Percentiles rank a stretch among this genome's conserved stretches.
Conservation (phyloP, 441 rosid genomes). For the Gossypium davidsonii region DNA sequence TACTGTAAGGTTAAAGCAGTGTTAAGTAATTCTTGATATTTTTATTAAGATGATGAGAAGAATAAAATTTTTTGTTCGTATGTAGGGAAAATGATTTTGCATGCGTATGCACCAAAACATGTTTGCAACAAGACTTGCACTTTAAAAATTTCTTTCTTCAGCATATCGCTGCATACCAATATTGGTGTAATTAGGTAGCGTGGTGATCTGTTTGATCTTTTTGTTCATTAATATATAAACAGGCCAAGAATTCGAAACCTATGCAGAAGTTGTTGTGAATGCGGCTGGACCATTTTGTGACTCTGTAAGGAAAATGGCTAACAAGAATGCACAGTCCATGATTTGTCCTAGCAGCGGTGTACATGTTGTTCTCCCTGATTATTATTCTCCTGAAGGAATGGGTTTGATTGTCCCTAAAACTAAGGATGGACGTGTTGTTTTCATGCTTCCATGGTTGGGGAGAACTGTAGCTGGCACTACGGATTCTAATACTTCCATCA, state of each 20-base stretch:
- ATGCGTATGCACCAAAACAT: background rate
- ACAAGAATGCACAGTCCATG: slow-evolving; percentile 56
- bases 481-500: slow-evolving; percentile 74
- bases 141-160: background rate
- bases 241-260: slow-evolving; percentile 81
- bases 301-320: slow-evolving; percentile 71
- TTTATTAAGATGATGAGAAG: background rate
- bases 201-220: slow-evolving; percentile 1
- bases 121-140: background rate
- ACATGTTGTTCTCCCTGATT: slow-evolving; percentile 86
- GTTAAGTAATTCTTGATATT: background rate
- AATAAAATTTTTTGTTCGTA: background rate
- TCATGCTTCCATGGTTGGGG: slow-evolving; percentile 97
- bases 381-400: slow-evolving; percentile 98
- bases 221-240: background rate
- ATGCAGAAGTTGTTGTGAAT: slow-evolving; percentile 82
- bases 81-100: background rate
- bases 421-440: slow-evolving; percentile 91
- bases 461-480: slow-evolving; percentile 95
- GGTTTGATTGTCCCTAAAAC: slow-evolving; percentile 98
- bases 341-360: slow-evolving; percentile 97
- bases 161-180: background rate
- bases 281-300: slow-evolving; percentile 98
- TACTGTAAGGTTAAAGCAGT: background rate
- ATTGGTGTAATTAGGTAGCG: slow-evolving; percentile 1